phyloP scores from a whole-genome alignment of 257 asterid genomes.

The Marsdenia floribunda region DNA sequence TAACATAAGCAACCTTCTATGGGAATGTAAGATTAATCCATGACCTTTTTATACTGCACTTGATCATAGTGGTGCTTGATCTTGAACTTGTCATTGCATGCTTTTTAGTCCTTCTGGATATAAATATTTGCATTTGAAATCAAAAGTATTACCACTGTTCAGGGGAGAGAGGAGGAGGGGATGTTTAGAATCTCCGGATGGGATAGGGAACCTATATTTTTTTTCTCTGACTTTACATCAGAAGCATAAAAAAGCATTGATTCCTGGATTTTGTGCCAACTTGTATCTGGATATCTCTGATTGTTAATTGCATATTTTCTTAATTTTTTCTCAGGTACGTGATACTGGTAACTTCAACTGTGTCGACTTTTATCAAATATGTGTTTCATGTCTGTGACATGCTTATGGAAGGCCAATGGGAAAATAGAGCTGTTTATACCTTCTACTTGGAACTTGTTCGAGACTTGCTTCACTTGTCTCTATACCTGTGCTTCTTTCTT shows the following conservation, averaged over 20 bases:
- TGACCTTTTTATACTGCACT: not conserved
- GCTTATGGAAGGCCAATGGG: conserved; percentile 99
- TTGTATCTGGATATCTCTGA: not conserved
- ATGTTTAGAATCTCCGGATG: not conserved
- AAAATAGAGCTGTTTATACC: conserved; percentile 88
- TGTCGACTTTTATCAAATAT: conserved; percentile 80
- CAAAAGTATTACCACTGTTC: not conserved
- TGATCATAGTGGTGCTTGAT: not conserved
- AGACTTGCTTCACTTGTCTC: conserved; percentile 87
- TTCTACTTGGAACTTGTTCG: conserved; percentile 86
- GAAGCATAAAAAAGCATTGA: not conserved
- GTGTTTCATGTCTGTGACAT: conserved; percentile 74
- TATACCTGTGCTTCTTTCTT: conserved; percentile 95
- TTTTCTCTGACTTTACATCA: not conserved
- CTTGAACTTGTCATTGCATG: not conserved
- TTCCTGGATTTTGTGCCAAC: conserved; percentile 1
- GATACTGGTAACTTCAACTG: conserved; percentile 90
- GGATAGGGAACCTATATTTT: not conserved
- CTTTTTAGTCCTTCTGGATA: not conserved
- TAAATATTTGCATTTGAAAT: too few relatives aligned
- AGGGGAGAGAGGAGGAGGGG: not conserved
- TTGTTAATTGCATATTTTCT: conserved; percentile 5
- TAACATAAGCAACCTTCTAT: not conserved
- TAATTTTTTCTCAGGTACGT: conserved; percentile 53
- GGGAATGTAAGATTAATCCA: not conserved